Evolutionary conservation across 1,284 basidiomycete species (phyloP), one percentile per base, ranked within the genome.

Genomic region (Dichomitus squalens): DNA sequence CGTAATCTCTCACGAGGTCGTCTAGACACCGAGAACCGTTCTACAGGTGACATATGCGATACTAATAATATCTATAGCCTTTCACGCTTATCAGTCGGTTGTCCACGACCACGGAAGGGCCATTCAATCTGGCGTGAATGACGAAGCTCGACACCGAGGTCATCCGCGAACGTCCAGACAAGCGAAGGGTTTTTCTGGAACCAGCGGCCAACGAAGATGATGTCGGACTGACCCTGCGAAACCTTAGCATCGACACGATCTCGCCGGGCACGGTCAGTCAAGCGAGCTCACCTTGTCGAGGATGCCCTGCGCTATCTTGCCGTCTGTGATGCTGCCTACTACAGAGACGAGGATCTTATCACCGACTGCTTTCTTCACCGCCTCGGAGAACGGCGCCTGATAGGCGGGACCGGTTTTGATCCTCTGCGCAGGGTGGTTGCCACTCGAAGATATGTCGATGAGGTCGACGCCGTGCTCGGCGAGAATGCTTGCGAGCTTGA

Each of bases 251-350:
- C 27, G 36, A 43, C 29, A 43, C 18, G n/a, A 21, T 27, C 16
- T 16, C n/a, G n/a, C 16, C n/a, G 4, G 7, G 33, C n/a, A n/a
- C 11, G 16, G 44, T 33, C 14, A 25, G 1, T 2, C 16, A 47
- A 11, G 20, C 7, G n/a, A 5, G 43, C 57, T 7, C 1, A 68
- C 60, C 57, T 66, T 60, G 59, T 86, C 78, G 18, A 92, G 69
- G 21, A 87, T 77, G 16, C 77, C 74, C 65, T 89, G 80, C 1
- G 87, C 85, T 40, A 86, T 72, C 18, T 74, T 66, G 3, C 83
- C 82, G 25, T 72, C 73, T 1, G 78, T 80, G 65, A 90, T 87
- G 25, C 79, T 69, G 7, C 88, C 88, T 12, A 90, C 87, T 5
- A 82, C 72, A 8, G 79, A 78, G 53, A 84, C 75, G 12, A 79